These are phyloP conservation scores for Dioscorea alata DNA, from an alignment of 106 monocot genomes.

Conservation along the genomic window DNA sequence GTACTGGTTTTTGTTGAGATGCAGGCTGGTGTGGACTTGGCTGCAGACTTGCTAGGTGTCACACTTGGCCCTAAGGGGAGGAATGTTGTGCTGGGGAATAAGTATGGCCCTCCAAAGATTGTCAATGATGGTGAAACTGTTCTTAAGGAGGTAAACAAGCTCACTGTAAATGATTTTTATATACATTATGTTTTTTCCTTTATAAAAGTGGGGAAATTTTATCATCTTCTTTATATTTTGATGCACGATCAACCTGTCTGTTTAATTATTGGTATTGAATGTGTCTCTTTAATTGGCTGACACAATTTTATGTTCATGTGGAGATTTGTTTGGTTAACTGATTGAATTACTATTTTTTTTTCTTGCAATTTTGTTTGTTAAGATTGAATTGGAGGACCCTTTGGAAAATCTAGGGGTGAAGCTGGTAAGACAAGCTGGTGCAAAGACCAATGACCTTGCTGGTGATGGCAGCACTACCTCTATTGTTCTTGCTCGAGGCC, in stretches of 20 bases:
- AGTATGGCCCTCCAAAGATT: constrained; percentile 89
- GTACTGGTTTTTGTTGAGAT: neutral
- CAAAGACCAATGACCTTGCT: constrained; percentile 84
- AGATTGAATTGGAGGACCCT: constrained; percentile 91
- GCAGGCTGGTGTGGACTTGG: constrained; percentile 85
- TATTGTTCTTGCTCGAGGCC: constrained; percentile 79
- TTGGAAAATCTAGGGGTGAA: constrained; percentile 92
- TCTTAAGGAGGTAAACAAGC: constrained; percentile 58
- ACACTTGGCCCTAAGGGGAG: constrained; percentile 88
- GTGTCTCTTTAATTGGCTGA: neutral
- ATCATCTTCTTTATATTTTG: neutral
- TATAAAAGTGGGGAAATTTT: neutral
- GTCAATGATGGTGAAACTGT: constrained; percentile 96
- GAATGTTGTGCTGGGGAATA: constrained; percentile 85
- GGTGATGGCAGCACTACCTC: constrained; percentile 93
- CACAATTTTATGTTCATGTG: neutral
- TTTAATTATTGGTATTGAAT: neutral
- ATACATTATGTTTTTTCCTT: neutral
- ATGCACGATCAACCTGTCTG: neutral
- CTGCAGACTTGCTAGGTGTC: constrained; percentile 75
- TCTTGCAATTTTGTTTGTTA: neutral
- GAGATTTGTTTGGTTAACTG: neutral
- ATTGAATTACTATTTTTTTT: neutral
- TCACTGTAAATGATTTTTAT: neutral
- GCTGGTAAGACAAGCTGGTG: constrained; percentile 87